Conservation (phyloP, 108 stramenopile genomes). For the Aurantiochytrium sp. region DNA sequence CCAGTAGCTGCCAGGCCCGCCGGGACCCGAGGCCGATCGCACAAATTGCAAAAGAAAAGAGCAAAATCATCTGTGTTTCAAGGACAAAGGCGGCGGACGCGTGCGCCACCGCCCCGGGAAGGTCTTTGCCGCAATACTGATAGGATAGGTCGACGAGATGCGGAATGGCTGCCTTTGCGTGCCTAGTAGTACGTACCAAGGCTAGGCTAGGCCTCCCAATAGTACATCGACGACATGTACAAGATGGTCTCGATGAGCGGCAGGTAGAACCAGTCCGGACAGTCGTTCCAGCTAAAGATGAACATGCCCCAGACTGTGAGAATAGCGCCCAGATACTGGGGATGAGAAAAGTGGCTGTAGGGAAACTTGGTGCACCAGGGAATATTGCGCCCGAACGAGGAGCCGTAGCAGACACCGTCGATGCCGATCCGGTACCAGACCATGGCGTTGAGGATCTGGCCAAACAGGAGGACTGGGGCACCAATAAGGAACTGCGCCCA, state of each 20-base stretch:
- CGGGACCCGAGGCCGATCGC: neutral
- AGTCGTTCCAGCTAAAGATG: constrained; percentile 26
- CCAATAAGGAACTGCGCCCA: constrained; percentile 16
- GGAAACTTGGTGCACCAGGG: constrained; percentile 31
- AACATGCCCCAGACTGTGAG: constrained; percentile 30
- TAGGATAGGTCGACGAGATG: too few relatives aligned
- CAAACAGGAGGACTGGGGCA: neutral
- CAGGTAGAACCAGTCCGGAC: neutral
- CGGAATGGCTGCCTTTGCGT: too few relatives aligned
- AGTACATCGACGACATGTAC: neutral
- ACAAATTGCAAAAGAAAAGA: too few relatives aligned
- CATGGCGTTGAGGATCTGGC: constrained; percentile 16
- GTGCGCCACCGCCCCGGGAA: too few relatives aligned
- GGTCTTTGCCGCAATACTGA: too few relatives aligned
- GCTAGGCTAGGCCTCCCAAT: constrained; percentile 5
- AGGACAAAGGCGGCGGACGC: too few relatives aligned
- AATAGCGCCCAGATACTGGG: constrained; percentile 15
- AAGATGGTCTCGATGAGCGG: neutral
- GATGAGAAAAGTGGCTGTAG: constrained; percentile 29
- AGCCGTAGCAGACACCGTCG: constrained; percentile 30
- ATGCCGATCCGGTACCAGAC: constrained; percentile 32
- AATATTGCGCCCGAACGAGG: neutral
- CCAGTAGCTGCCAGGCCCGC: neutral
- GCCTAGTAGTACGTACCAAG: too few relatives aligned
- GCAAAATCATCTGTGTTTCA: too few relatives aligned